A percentile compares a stretch with the other conserved stretches of the same genome.
phyloP scores from a whole-genome alignment of 2,329 filamentous ascomycete genomes.

The Drechslerella coelobrocha region DNA sequence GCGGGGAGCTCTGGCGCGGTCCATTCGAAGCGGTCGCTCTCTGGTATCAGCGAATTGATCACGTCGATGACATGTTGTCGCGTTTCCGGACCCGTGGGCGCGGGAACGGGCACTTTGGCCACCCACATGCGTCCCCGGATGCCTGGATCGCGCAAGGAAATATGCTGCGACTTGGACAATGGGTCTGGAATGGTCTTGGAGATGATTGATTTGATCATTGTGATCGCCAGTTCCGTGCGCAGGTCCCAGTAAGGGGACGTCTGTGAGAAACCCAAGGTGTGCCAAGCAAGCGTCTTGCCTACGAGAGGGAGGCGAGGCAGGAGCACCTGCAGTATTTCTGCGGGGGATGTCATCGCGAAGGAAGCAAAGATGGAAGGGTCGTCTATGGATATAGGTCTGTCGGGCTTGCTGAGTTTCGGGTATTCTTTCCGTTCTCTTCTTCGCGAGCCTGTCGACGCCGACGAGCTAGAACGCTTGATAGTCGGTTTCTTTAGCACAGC shows the following conservation, averaged over 20 bases:
- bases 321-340: constrained; percentile 22
- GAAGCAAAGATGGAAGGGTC: constrained; percentile 45
- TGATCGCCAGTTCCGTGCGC: constrained; percentile 73
- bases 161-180: constrained; percentile 69
- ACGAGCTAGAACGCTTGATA: background rate
- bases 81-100: constrained; percentile 65
- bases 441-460: background rate
- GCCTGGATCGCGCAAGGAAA: constrained; percentile 69
- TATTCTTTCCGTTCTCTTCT: constrained; percentile 1
- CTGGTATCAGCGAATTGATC: constrained; percentile 64
- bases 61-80: constrained; percentile 66
- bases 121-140: constrained; percentile 85
- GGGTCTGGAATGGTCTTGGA: constrained; percentile 59
- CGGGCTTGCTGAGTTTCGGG: constrained; percentile 26
- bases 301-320: constrained; percentile 39
- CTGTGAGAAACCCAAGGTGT: constrained; percentile 72
- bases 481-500: background rate
- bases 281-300: constrained; percentile 62
- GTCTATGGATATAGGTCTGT: constrained; percentile 35
- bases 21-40: constrained; percentile 55
- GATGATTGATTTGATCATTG: constrained; percentile 73
- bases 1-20: constrained; percentile 64
- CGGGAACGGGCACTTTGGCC: constrained; percentile 70
- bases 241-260: constrained; percentile 79
- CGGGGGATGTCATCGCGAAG: constrained; percentile 37